Base-by-base conservation (phyloP, 768 basidiomycete species). In the Lactarius deliciosus region DNA sequence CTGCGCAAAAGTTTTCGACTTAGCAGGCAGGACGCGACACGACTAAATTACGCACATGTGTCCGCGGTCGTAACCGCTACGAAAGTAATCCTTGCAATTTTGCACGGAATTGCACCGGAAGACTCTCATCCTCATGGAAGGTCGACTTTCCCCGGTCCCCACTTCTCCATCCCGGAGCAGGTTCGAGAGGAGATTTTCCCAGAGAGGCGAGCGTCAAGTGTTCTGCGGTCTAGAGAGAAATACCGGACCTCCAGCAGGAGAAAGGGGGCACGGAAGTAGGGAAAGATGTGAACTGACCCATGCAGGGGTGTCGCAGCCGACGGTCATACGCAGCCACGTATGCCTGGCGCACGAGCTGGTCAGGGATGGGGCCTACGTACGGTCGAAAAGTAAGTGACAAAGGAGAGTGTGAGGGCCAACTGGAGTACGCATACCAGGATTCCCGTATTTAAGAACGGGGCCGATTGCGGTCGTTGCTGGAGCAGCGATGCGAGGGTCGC, bases 271-370 rank as follows among this genome's bases (percentile, higher is more conserved):
- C 20, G 57, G 40, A 43, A 34, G 22, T 34, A 15, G 40, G 13
- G 5, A 43, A 56, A 2, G 28, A 16, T 9, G 30, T 5, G 25
- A 13, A 66, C 85, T 57, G 74, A 96, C 95, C 96, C 96, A 98
- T 38, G 95, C 85, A n/a, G 2, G 96, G 95, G 78, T 98, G 96
- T 20, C 93, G 82, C 64, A 96, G 79, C 15, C 92, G 82, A 61
- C 97, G 81, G 76, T 99, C 97, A 75, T 99, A 98, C 10, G 86
- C 92, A 1, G 93, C 88, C 25, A 90, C 87, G 73, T 97, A 98
- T 18, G 91, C 94, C 74, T 86, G 85, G 58, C 94, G 85, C 54
- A 88, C 82, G 25, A 97, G 80, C 15, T 88, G 74, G 77, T 97
- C 96, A 2, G 88, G 82, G 60, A 94, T 82, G 16, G 96, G 95